Conservation (phyloP, 306 rosid species). For the Vigna nakashimae region DNA sequence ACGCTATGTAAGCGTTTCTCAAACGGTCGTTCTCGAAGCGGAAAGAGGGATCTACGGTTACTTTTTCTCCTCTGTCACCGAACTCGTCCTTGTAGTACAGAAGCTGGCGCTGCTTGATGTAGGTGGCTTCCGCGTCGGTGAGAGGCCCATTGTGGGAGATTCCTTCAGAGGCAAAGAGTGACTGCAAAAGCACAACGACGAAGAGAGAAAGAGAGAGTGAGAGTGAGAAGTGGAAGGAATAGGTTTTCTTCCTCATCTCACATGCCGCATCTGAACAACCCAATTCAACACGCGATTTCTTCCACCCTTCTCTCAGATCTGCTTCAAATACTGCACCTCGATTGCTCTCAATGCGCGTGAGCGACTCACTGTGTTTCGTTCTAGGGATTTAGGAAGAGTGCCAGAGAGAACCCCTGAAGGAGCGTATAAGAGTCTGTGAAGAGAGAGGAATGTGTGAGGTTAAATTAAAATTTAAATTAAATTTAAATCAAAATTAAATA, state of each 20-base stretch:
- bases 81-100: constrained; percentile 85
- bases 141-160: constrained; percentile 59
- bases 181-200: constrained; percentile 33
- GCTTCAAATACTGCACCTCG: constrained; percentile 19
- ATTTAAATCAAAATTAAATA: no score
- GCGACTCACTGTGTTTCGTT: not conserved
- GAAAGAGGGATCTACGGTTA: constrained; percentile 74
- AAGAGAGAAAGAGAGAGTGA: constrained; percentile 5
- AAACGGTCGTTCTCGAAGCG: constrained; percentile 71
- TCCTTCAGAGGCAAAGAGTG: constrained; percentile 30
- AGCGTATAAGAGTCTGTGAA: constrained; percentile 41
- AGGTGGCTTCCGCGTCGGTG: constrained; percentile 57
- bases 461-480: not conserved
- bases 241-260: constrained; percentile 89
- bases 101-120: constrained; percentile 82
- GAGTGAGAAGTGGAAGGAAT: constrained; percentile 3
- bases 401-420: constrained; percentile 19
- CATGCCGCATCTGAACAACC: constrained; percentile 65
- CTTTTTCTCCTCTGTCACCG: constrained; percentile 79
- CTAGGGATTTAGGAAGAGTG: constrained; percentile 74
- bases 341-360: no score
- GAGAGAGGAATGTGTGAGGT: constrained; percentile 5
- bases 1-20: constrained; percentile 72
- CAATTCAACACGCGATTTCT: no score
- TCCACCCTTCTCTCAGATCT: constrained; percentile 14